Evolutionary conservation across 2,329 filamentous ascomycete species (phyloP).

Genomic region (Nemania abortiva): DNA sequence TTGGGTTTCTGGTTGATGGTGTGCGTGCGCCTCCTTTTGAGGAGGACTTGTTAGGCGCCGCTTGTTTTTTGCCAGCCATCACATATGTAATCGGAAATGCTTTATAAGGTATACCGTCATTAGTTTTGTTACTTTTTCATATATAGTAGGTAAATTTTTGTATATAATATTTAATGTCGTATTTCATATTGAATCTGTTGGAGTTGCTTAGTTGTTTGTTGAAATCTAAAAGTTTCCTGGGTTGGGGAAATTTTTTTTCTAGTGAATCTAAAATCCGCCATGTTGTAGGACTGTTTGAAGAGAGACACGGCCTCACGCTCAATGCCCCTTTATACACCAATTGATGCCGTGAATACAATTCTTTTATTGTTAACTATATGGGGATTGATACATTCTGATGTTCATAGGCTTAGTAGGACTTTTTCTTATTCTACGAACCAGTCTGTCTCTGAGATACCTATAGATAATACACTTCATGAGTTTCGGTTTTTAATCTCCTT

Average conservation of each 20-base stretch:
- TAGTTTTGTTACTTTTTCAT: neutral
- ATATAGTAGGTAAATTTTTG: neutral
- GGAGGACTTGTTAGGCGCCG: slow-evolving; percentile 24
- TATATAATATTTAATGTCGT: neutral
- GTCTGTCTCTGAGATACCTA: too few relatives aligned
- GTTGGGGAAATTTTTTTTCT: neutral
- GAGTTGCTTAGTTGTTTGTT: neutral
- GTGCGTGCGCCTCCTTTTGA: slow-evolving; percentile 7
- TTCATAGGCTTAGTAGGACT: too few relatives aligned
- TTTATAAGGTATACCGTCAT: neutral
- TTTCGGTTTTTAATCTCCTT: too few relatives aligned
- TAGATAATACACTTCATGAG: too few relatives aligned
- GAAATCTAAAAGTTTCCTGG: neutral
- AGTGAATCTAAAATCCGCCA: slow-evolving; percentile 20
- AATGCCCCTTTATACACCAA: neutral
- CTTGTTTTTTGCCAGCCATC: slow-evolving; percentile 30
- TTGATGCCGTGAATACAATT: neutral
- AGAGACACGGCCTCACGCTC: neutral
- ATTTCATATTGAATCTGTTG: neutral
- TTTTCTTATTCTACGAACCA: too few relatives aligned
- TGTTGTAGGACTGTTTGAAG: neutral
- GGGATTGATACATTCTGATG: neutral
- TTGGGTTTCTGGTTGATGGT: slow-evolving; percentile 5
- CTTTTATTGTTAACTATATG: neutral
- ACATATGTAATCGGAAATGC: neutral